Evolutionary conservation across 129 eudicot genomes (phyloP).

Genomic region (Helianthus tuberosus): DNA sequence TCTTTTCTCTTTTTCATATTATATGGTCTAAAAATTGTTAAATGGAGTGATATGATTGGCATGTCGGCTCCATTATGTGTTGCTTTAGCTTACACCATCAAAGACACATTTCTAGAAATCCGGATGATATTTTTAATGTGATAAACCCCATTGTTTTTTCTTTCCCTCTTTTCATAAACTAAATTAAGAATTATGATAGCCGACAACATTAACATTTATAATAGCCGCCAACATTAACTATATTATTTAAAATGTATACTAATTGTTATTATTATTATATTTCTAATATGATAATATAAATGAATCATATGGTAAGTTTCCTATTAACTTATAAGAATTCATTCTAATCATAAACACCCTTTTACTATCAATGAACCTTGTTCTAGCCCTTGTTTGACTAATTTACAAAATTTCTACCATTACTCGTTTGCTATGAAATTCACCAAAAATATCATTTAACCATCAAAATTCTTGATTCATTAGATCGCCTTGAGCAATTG

Average conservation of each 20-base stretch:
- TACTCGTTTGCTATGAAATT: too few species aligned
- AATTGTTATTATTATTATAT: background rate
- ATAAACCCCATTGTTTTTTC: background rate
- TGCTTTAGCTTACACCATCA: constrained; percentile 18
- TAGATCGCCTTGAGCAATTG: too few species aligned
- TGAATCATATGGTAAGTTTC: too few species aligned
- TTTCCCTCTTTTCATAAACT: background rate
- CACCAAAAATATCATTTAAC: too few species aligned
- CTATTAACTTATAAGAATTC: too few species aligned
- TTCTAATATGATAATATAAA: too few species aligned
- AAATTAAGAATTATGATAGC: background rate
- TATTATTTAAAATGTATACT: background rate
- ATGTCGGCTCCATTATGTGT: constrained; percentile 9
- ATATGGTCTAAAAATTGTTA: background rate
- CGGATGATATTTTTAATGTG: background rate
- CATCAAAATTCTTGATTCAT: too few species aligned
- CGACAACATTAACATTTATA: background rate
- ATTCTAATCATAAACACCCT: too few species aligned
- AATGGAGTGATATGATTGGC: background rate
- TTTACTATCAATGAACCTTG: too few species aligned
- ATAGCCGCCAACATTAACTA: background rate
- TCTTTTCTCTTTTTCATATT: too few species aligned
- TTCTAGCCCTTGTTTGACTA: too few species aligned
- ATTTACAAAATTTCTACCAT: too few species aligned
- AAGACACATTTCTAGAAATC: constrained; percentile 6